Evolutionary conservation across 495 filamentous ascomycete genomes (phyloP).

Genomic region (Penicillium crystallinum): DNA sequence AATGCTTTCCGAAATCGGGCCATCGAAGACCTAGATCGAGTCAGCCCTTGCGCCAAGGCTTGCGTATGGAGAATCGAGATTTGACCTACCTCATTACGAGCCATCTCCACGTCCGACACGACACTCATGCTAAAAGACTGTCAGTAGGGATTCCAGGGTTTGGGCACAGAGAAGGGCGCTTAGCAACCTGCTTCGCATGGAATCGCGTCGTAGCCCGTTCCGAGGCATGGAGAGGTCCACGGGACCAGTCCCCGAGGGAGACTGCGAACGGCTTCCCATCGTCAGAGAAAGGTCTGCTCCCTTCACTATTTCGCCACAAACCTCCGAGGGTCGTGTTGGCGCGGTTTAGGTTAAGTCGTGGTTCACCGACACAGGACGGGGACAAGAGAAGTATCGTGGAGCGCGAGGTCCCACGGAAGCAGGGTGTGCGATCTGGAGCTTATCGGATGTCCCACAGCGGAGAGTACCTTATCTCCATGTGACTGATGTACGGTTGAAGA

Average conservation of each 20-base stretch:
- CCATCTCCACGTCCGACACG: slow-evolving; percentile 97
- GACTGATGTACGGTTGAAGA: not conserved
- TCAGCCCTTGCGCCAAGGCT: not conserved
- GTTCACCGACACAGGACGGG: not conserved
- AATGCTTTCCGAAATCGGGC: slow-evolving; percentile 90
- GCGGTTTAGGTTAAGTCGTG: not conserved
- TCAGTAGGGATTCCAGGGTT: slow-evolving; percentile 14
- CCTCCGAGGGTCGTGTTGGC: not conserved
- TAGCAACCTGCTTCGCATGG: slow-evolving; percentile 67
- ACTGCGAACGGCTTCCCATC: slow-evolving; percentile 24
- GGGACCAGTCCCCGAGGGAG: slow-evolving; percentile 19
- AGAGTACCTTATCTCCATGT: slow-evolving; percentile 3
- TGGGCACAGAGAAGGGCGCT: not conserved
- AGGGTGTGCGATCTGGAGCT: slow-evolving; percentile 4
- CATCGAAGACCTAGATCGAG: slow-evolving; percentile 70
- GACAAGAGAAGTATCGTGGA: not conserved
- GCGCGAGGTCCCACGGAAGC: not conserved
- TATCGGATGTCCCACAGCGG: slow-evolving; percentile 7
- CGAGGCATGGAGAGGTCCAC: slow-evolving; percentile 24
- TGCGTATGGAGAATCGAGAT: not conserved
- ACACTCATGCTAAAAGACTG: slow-evolving; percentile 57
- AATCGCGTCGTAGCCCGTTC: slow-evolving; percentile 49
- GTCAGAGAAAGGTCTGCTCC: slow-evolving; percentile 2
- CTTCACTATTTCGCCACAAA: not conserved
- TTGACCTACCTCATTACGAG: slow-evolving; percentile 76